phyloP scores from a whole-genome alignment of 1,139 yeast genomes.

The Yamadazyma epiphylla region DNA sequence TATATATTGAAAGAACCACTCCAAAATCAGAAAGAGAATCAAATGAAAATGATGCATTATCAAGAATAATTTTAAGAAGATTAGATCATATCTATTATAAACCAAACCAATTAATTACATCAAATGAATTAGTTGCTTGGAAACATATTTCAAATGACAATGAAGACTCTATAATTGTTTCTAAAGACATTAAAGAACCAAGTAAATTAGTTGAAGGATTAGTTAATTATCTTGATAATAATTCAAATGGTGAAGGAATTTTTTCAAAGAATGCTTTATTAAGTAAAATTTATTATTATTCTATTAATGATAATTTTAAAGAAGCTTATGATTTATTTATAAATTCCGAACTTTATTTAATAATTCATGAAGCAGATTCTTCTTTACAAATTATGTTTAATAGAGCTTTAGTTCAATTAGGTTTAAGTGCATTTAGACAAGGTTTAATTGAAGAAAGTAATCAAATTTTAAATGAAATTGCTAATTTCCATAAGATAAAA shows the following conservation, averaged over 20 bases:
- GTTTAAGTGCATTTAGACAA: conserved; percentile 89
- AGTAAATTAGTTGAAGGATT: conserved; percentile 58
- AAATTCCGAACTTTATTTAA: conserved; percentile 76
- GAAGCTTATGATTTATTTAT: conserved; percentile 87
- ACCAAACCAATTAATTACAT: conserved; percentile 69
- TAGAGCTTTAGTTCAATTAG: conserved; percentile 93
- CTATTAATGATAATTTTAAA: conserved; percentile 78
- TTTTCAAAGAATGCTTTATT: conserved; percentile 83
- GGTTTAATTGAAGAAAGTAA: conserved; percentile 87
- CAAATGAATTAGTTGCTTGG: conserved; percentile 76
- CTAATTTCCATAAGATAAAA: conserved; percentile 81
- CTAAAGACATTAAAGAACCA: conserved; percentile 23
- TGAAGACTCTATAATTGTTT: conserved; percentile 29
- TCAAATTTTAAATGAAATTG: conserved; percentile 83
- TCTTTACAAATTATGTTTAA: conserved; percentile 87
- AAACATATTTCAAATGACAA: conserved; percentile 24
- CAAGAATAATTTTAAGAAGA: conserved; percentile 79
- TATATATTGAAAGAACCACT: conserved; percentile 70
- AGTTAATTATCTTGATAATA: conserved; percentile 62
- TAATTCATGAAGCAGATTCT: conserved; percentile 82
- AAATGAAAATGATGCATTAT: conserved; percentile 50
- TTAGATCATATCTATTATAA: conserved; percentile 93
- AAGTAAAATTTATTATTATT: conserved; percentile 84
- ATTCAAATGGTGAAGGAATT: conserved; percentile 48
- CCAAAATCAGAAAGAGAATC: conserved; percentile 37